Base-by-base conservation (phyloP, 495 filamentous ascomycete genomes). In the Paragyromitra xinjiangensis region DNA sequence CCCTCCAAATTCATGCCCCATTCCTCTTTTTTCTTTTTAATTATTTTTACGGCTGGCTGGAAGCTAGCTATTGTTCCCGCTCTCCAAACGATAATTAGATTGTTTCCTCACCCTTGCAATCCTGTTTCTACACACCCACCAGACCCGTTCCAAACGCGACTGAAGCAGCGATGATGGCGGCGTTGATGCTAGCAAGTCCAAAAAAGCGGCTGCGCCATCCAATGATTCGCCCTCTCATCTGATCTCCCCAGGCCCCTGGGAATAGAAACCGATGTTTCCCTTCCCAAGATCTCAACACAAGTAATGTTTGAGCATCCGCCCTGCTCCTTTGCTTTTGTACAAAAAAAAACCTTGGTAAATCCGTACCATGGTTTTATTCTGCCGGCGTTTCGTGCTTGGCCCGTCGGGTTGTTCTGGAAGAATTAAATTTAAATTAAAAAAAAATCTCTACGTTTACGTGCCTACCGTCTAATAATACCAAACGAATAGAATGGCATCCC, bases 201-300 rank as follows among this genome's bases (percentile, higher is more conserved):
- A 51, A 64, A 56, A 64, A 34, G 69, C 22, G 48, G 59, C 73
- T 71, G 66, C 67, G 67, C 67, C 58, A 71, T 55, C 56, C 73
- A 58, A 64, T 55, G 22, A 64, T 39, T 37, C 29, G 24, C 6
- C 8, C 40, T 58, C 73, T 73, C 73, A 77, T 77, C 74, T 77
- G 61, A 72, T 76, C 69, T 76, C 58, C 12, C 73, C 73, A 72
- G 45, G 50, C 68, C 68, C 73, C 69, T 76, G 73, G 73, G 58
- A 72, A 44, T 63, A 63, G 68, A 71, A 71, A 62, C 40, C 24
- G 62, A 48, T 72, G 48, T 56, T 73, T 51, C 55, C 48, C n/a
- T 19, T 39, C 50, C 40, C 55, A 63, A 63, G 67, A 55, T 72
- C 11, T 16, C 39, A 45, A 76, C 34, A 76, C 73, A 65, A 50